Evolutionary conservation across 2,329 filamentous ascomycete species (phyloP), one percentile per base, ranked within the genome.

Genomic region (Aspergillus pseudoglaucus): DNA sequence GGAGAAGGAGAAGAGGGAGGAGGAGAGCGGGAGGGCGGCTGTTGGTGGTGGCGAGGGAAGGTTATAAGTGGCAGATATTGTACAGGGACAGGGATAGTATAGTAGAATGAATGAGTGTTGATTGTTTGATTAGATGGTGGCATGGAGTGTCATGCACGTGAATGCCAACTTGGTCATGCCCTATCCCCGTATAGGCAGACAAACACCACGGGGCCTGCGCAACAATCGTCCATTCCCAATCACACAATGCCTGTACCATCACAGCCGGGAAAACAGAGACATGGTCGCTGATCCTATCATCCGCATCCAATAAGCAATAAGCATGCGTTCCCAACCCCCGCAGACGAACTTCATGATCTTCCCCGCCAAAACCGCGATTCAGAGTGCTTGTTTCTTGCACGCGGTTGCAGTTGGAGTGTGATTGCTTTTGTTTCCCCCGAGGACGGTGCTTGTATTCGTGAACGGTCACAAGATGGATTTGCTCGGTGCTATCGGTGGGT

Each of bases 1-100:
- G 48, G 53, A 62, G 47, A 52, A 43, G 42, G 35, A 59, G 51
- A 58, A 54, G 51, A 49, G 46, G 44, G 42, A 52, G 46, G 52
- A 56, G 25, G 41, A 48, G 45, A 30, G 25, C 10, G 25, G 22
- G 48, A 53, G 38, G 53, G 23, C 18, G 10, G n/a, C 15, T 35
- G 33, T 7, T 35, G 14, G 45, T 38, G 35, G 9, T n/a, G 50
- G 47, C 39, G 25, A 35, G 41, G 39, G 39, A 41, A 48, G 35
- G 38, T 45, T 47, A 33, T 55, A 44, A 43, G 17, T 37, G 25
- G 10, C 12, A 12, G 12, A 12, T 12, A 12, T 4, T 12, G 25
- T 30, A 4, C 25, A 30, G 25, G 25, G 25, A 12, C 25, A 12
- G 25, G 25, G 40, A 6, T 15, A 37, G 43, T 23, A 38, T 3